A percentile compares a stretch with the other conserved stretches of the same genome.
Evolutionary conservation across 2,329 filamentous ascomycete genomes (phyloP).

Genomic region (Dothistroma pini): DNA sequence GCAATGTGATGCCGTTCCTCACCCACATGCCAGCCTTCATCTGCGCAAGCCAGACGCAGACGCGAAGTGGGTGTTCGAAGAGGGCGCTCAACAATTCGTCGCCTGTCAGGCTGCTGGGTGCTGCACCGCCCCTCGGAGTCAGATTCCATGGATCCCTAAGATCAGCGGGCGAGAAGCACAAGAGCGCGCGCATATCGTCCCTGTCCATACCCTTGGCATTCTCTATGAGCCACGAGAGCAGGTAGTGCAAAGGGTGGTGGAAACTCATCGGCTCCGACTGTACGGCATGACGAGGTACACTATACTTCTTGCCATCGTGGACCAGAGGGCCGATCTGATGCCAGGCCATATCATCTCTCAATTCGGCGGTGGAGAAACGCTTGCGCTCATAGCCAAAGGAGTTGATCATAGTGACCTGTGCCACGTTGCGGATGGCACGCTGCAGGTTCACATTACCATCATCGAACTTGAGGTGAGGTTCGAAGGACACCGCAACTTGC

Average conservation of each 20-base stretch:
- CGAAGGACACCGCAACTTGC: slow-evolving; percentile 84
- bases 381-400: slow-evolving; percentile 84
- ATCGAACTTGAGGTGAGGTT: slow-evolving; percentile 50
- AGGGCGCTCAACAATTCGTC: slow-evolving; percentile 43
- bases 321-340: slow-evolving; percentile 81
- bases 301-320: slow-evolving; percentile 39
- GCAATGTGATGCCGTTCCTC: slow-evolving; percentile 89
- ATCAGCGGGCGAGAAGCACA: slow-evolving; percentile 69
- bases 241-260: slow-evolving; percentile 95
- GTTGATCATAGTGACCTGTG: slow-evolving; percentile 81
- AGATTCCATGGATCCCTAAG: slow-evolving; percentile 49
- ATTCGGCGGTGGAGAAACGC: slow-evolving; percentile 80
- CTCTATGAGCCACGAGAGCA: slow-evolving; percentile 91
- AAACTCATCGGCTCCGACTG: slow-evolving; percentile 92
- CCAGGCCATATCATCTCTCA: slow-evolving; percentile 82
- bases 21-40: slow-evolving; percentile 99
- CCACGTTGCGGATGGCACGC: slow-evolving; percentile 67
- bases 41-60: slow-evolving; percentile 94
- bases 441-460: slow-evolving; percentile 61
- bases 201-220: slow-evolving; percentile 72
- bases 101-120: slow-evolving; percentile 23
- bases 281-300: slow-evolving; percentile 83
- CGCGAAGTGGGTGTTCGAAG: slow-evolving; percentile 89
- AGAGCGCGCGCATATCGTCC: slow-evolving; percentile 62
- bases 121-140: slow-evolving; percentile 16